Conservation (phyloP, 2,329 filamentous ascomycete species). For the Calycina herbarum region DNA sequence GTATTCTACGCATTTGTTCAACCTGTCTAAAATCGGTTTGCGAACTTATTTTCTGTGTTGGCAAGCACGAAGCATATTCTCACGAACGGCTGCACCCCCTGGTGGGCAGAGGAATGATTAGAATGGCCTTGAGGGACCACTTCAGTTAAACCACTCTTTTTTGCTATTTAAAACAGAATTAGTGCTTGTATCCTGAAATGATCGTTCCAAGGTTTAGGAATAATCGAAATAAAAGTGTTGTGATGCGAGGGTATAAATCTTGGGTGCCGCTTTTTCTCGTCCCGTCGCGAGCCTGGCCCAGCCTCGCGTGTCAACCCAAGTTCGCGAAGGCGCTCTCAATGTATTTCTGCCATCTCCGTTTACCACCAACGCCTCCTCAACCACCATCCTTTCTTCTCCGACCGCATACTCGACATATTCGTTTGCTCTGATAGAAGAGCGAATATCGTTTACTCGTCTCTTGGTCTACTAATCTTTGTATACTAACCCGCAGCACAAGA, state of each 20-base stretch:
- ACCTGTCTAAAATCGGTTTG: too few relatives aligned
- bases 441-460: background rate
- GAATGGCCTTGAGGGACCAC: background rate
- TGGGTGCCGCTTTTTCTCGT: too few relatives aligned
- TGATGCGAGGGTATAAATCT: too few relatives aligned
- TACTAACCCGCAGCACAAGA: constrained; percentile 26
- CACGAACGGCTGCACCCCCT: too few relatives aligned
- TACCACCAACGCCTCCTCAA: background rate
- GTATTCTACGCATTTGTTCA: too few relatives aligned
- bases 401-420: background rate
- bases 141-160: background rate
- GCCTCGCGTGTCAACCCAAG: background rate
- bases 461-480: constrained; percentile 19
- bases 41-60: too few relatives aligned
- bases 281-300: background rate
- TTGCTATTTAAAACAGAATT: too few relatives aligned
- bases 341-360: background rate
- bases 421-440: background rate
- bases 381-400: background rate
- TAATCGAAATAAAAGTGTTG: too few relatives aligned
- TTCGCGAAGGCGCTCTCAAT: too few relatives aligned
- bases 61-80: too few relatives aligned
- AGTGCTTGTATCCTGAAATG: too few relatives aligned
- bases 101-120: background rate
- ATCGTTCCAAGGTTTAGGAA: too few relatives aligned